Percentiles rank a stretch among this genome's conserved stretches.
These are phyloP conservation scores for Cicer arietinum DNA, from an alignment of 306 rosid species.

Conservation along the genomic window DNA sequence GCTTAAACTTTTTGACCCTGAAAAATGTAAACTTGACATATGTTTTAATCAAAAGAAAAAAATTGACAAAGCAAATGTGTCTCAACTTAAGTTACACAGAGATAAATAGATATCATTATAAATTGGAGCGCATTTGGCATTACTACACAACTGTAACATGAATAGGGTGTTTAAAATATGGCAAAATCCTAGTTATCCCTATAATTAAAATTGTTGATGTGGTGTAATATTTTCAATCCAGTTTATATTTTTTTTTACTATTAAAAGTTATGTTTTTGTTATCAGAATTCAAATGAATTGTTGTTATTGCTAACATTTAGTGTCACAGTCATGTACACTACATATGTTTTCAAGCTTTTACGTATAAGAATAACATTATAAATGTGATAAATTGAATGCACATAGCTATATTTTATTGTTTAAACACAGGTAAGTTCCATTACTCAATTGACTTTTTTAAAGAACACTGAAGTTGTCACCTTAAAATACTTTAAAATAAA, in stretches of 20 bases:
- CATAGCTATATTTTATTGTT: neutral
- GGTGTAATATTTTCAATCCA: too few relatives aligned
- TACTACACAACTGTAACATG: neutral
- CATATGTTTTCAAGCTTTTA: too few relatives aligned
- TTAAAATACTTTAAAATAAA: neutral
- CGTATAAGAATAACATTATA: neutral
- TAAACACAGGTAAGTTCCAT: too few relatives aligned
- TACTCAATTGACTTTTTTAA: neutral
- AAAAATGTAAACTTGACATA: neutral
- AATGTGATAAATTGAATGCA: neutral
- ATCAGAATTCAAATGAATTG: too few relatives aligned
- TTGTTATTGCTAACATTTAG: too few relatives aligned
- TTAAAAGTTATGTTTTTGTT: too few relatives aligned
- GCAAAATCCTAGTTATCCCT: neutral
- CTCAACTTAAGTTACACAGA: neutral
- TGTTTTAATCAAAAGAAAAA: neutral
- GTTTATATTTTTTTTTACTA: too few relatives aligned
- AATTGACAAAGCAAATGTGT: neutral
- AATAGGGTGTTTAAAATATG: neutral
- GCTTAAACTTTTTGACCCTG: conserved; percentile 11
- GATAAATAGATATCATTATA: neutral
- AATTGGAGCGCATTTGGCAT: neutral
- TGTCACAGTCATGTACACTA: too few relatives aligned
- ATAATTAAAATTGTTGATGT: too few relatives aligned
- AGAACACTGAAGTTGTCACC: neutral